Percentiles rank a stretch among this genome's conserved stretches.
Conservation (phyloP, 495 filamentous ascomycete species). For the Trichoderma reesei region DNA sequence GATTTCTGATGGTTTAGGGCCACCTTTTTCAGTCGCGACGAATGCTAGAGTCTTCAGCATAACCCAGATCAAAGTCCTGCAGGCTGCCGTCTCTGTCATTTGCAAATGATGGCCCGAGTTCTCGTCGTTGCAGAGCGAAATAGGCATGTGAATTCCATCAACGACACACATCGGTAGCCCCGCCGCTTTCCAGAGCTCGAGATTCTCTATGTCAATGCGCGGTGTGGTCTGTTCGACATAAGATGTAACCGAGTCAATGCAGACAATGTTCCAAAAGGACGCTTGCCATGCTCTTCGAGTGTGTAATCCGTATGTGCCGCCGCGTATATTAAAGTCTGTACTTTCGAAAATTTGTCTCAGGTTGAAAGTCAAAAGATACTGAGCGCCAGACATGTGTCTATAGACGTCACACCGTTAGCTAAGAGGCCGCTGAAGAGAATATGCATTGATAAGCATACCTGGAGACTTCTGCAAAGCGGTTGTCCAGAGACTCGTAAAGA, state of each 20-base stretch:
- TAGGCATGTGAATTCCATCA: neutral
- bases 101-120: neutral
- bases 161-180: neutral
- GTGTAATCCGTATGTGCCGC: neutral
- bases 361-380: neutral
- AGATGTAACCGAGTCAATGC: conserved; percentile 1
- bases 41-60: neutral
- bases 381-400: neutral
- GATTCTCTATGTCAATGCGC: neutral
- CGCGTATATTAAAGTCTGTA: neutral
- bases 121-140: neutral
- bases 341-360: neutral
- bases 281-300: conserved; percentile 4
- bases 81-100: neutral
- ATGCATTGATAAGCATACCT: neutral
- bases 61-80: neutral
- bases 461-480: conserved; percentile 4
- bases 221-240: neutral
- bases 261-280: conserved; percentile 1
- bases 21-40: neutral
- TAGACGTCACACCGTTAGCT: neutral
- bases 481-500: conserved; percentile 1
- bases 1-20: neutral
- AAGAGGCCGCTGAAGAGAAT: neutral
- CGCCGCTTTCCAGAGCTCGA: neutral